A percentile compares a stretch with the other conserved stretches of the same genome.
phyloP scores from a whole-genome alignment of 2,329 filamentous ascomycete species.

The Didymella sp. region DNA sequence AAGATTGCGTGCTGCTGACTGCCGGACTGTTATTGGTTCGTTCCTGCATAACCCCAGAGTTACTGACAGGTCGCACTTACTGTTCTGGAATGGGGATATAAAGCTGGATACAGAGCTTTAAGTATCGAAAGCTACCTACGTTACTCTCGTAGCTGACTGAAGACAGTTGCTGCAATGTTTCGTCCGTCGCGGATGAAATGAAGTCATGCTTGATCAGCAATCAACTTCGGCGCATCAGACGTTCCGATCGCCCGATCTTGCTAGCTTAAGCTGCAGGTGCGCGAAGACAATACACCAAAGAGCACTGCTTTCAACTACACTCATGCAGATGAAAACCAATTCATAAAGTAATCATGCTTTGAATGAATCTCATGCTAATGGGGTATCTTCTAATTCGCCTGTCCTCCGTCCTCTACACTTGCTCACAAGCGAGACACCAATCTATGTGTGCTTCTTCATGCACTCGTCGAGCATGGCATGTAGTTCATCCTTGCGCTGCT shows the following conservation, averaged over 20 bases:
- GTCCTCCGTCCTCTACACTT: background rate
- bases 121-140: background rate
- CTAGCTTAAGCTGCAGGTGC: background rate
- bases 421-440: background rate
- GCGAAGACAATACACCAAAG: background rate
- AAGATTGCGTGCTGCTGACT: constrained; percentile 40
- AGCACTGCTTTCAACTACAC: background rate
- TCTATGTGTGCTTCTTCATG: constrained; percentile 23
- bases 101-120: background rate
- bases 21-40: constrained; percentile 30
- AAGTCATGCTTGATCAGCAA: constrained; percentile 16
- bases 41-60: constrained; percentile 18
- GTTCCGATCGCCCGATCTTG: constrained; percentile 9
- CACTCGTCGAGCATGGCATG: constrained; percentile 40
- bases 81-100: constrained; percentile 5
- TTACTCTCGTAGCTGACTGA: background rate
- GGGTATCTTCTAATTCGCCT: constrained; percentile 12
- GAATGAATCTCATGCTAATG: constrained; percentile 4
- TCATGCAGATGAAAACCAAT: background rate
- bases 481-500: constrained; percentile 67
- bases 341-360: background rate
- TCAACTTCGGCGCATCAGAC: background rate
- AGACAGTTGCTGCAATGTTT: background rate
- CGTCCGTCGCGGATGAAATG: constrained; percentile 13
- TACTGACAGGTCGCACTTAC: constrained; percentile 14